Conservation (phyloP, 2,329 filamentous ascomycete genomes). For the Kalaharituber pfeilii region DNA sequence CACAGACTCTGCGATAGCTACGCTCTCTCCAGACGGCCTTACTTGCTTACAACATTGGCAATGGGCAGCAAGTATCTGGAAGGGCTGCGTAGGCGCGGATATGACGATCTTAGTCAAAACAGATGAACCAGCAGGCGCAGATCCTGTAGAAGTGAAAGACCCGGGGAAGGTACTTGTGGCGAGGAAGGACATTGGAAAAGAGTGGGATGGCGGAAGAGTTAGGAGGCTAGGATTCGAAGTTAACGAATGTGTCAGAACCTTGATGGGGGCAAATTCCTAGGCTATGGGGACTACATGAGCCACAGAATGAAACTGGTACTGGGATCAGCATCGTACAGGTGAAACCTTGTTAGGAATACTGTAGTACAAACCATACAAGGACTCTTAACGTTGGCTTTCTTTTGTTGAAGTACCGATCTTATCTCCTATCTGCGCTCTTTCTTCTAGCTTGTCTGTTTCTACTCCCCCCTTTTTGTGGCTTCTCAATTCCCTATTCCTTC, state of each 20-base stretch:
- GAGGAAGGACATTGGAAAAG: conserved; percentile 26
- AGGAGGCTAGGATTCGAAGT: conserved; percentile 73
- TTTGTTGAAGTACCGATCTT: neutral
- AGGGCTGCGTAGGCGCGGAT: conserved; percentile 67
- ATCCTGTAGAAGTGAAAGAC: conserved; percentile 40
- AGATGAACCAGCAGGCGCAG: conserved; percentile 26
- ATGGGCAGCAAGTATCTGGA: conserved; percentile 91
- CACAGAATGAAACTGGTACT: conserved; percentile 1
- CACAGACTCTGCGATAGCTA: conserved; percentile 56
- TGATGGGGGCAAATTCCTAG: conserved; percentile 11
- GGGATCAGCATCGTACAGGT: neutral
- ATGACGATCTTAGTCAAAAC: conserved; percentile 50
- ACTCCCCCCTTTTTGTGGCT: conserved; percentile 30
- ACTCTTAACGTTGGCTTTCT: neutral
- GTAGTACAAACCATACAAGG: conserved; percentile 27
- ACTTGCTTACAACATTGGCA: conserved; percentile 84
- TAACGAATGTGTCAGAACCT: conserved; percentile 50
- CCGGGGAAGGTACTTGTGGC: conserved; percentile 39
- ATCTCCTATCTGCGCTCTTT: neutral
- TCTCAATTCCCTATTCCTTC: conserved; percentile 30
- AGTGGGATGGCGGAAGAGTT: conserved; percentile 50
- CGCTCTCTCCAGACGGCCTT: conserved; percentile 36
- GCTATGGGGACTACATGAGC: neutral
- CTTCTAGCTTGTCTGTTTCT: conserved; percentile 2
- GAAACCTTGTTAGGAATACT: conserved; percentile 24